Conservation (phyloP, 2,329 filamentous ascomycete genomes). For the Rhynchosporium agropyri region DNA sequence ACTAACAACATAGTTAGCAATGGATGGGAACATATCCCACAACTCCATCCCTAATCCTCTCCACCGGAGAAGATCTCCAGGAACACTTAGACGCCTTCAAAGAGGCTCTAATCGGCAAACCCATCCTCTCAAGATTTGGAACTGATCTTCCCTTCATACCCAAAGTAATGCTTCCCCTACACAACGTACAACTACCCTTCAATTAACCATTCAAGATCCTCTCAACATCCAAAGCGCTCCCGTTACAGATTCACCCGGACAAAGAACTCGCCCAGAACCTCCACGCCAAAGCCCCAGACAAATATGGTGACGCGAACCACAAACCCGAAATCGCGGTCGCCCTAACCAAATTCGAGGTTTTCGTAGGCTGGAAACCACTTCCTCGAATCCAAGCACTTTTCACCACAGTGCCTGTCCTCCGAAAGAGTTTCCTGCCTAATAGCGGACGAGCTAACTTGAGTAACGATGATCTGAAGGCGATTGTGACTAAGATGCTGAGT, state of each 20-base stretch:
- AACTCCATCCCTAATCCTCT: slow-evolving; percentile 65
- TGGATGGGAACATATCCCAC: slow-evolving; percentile 73
- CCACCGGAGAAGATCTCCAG: slow-evolving; percentile 64
- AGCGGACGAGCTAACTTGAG: slow-evolving; percentile 50
- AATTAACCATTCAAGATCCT: slow-evolving; percentile 53
- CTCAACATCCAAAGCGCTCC: slow-evolving; percentile 74
- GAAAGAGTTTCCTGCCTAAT: slow-evolving; percentile 29
- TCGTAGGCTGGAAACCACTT: slow-evolving; percentile 73
- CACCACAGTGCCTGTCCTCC: slow-evolving; percentile 35
- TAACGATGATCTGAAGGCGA: slow-evolving; percentile 59
- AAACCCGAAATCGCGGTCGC: slow-evolving; percentile 81
- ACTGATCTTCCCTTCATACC: slow-evolving; percentile 71
- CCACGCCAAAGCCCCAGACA: slow-evolving; percentile 63
- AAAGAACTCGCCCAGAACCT: slow-evolving; percentile 66
- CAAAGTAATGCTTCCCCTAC: slow-evolving; percentile 51
- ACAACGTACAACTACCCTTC: background rate
- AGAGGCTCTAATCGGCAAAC: slow-evolving; percentile 64
- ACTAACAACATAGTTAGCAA: slow-evolving; percentile 28
- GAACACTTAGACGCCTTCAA: slow-evolving; percentile 65
- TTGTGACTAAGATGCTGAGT: slow-evolving; percentile 44
- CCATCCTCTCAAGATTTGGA: slow-evolving; percentile 62
- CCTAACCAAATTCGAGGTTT: slow-evolving; percentile 71
- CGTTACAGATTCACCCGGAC: slow-evolving; percentile 75
- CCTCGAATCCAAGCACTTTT: slow-evolving; percentile 61
- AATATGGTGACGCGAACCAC: slow-evolving; percentile 74